Base-by-base conservation (phyloP, 2,329 filamentous ascomycete species). In the Xylaria sp. region DNA sequence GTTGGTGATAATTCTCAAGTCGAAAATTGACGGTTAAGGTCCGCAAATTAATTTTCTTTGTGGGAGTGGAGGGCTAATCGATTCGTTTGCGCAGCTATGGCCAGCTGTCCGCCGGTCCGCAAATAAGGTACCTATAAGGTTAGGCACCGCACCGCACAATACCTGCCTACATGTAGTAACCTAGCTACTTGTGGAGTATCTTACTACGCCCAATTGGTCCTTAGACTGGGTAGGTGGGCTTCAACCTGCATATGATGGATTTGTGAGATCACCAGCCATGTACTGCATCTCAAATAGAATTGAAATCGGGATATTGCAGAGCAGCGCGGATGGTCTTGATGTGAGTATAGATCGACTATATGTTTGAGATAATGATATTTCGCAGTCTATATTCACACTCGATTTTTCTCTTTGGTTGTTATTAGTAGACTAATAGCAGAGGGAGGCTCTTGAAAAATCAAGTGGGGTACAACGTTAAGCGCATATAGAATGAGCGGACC, bases 31-130 rank as follows among this genome's bases (percentile, higher is more conserved):
- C 71, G 50, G 64, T 58, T 51, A 71, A 70, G 61, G 25, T 68
- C 69, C 69, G 60, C 66, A 72, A 75, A 75, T 77, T 76, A 75
- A 63, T 75, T 77, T 77, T 75, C 73, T 73, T 71, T 75, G 75
- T 77, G 75, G 74, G 73, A 72, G 75, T 71, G 48, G 70, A 77
- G 75, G 75, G 75, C 72, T 77, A 75, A 73, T 72, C 72, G 73
- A 74, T 59, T 71, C 68, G 63, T 48, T 57, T 67, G 62, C 35
- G 25, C 65, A 18, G n/a, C 2, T 54, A 23, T 1, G 18, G 58
- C 1, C 67, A 65, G 69, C 61, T 60, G 69, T 25, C 18, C 1
- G 16, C n/a, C 66, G 55, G 66, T 8, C 60, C 66, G 59, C 35
- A 5, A 10, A 9, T 35, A 35, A 6, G 32, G 32, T 35, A 35